Base-by-base conservation (phyloP, 2,329 filamentous ascomycete species). In the Xylariales sp. region DNA sequence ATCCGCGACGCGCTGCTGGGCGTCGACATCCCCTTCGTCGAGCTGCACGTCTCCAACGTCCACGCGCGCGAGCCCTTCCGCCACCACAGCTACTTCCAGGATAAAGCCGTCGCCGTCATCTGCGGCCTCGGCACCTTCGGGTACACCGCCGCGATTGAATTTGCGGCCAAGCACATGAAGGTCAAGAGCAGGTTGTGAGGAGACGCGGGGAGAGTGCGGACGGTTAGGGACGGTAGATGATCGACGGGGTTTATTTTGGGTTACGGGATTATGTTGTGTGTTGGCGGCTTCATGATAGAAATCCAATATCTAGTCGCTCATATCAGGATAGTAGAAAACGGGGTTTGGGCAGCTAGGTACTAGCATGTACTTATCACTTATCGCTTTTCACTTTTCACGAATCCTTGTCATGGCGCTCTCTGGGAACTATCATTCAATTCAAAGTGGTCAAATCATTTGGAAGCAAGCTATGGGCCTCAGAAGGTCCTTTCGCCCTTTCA, bases 31-130 rank as follows among this genome's bases (percentile, higher is more conserved):
- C 92, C 91, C 0, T 94, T 94, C 73, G 83, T 94, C 54, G 92
- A 95, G 80, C 79, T 93, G n/a, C 92, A 94, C 77, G 85, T 94
- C 41, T 89, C 84, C 63, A 94, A 94, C 77, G 86, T 94, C 1
- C 91, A 94, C 78, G 86, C 87, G 36, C 80, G 92, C 8, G 92
- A 94, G 80, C 74, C 83, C 1, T 94, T 87, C 74, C 83, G 92
- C 61, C 86, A 89, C 71, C 88, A 91, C 70, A 93, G 90, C 70
- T 93, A 91, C 75, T 81, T 94, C 71, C 89, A 87, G 72, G 92
- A 94, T 77, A 94, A 93, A 82, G 92, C 92, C 0, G 85, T 86
- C 32, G 92, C 89, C 0, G 89, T 94, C 8, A 89, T 95, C 65
- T 90, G 89, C 72, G 92, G 92, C 0, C 72, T 94, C 76, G 89